These are phyloP conservation scores for Linanthus parryae DNA, from an alignment of 148 eudicot species.

Conservation along the genomic window DNA sequence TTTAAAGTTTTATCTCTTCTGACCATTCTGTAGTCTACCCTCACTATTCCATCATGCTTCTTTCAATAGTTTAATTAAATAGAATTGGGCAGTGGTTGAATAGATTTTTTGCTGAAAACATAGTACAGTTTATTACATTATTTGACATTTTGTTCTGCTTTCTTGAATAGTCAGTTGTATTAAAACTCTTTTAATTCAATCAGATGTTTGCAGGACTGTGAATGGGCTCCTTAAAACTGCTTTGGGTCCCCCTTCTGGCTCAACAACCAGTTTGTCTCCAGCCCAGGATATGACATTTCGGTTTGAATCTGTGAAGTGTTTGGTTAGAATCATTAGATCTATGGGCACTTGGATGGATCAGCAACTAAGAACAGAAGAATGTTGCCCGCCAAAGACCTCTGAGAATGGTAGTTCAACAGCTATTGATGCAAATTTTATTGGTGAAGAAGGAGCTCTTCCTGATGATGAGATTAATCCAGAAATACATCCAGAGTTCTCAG, in stretches of 20 bases:
- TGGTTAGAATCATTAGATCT: conserved; percentile 77
- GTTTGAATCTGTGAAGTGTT: conserved; percentile 85
- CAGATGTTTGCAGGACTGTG: conserved; percentile 98
- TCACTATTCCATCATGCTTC: too few species aligned
- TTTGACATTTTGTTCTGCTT: neutral
- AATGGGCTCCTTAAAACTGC: conserved; percentile 98
- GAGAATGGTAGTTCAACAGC: conserved; percentile 48
- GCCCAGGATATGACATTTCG: conserved; percentile 87
- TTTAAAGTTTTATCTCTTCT: too few species aligned
- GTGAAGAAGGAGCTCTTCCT: conserved; percentile 56
- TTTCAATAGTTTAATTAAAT: too few species aligned
- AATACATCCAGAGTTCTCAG: conserved; percentile 60
- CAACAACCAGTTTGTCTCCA: conserved; percentile 75
- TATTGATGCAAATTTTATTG: conserved; percentile 27
- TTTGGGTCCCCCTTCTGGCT: conserved; percentile 94
- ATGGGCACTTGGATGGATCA: conserved; percentile 99
- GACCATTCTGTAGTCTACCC: too few species aligned
- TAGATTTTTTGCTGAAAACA: too few species aligned
- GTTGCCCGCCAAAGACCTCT: conserved; percentile 31
- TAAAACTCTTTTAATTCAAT: conserved; percentile 77
- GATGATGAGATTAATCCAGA: conserved; percentile 75
- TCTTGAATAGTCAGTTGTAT: conserved; percentile 29
- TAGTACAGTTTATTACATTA: conserved; percentile 7
- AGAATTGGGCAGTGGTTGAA: too few species aligned
- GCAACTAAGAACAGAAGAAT: conserved; percentile 69